These are phyloP conservation scores for Tylopilus balloui DNA, from an alignment of 768 basidiomycete species.

Conservation along the genomic window DNA sequence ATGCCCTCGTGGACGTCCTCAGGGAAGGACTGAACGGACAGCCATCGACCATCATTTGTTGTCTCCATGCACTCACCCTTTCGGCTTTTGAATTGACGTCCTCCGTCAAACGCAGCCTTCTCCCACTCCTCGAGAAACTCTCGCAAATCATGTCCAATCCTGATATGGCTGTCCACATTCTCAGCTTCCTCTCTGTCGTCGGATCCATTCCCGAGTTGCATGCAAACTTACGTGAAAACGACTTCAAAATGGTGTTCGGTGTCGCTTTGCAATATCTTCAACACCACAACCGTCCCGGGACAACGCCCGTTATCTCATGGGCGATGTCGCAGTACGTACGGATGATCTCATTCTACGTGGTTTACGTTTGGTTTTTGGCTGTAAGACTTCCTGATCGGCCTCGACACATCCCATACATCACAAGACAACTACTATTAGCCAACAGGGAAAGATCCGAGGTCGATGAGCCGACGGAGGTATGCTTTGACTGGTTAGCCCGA, in stretches of 20 bases:
- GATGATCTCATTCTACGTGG: slow-evolving; percentile 81
- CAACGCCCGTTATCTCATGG: slow-evolving; percentile 65
- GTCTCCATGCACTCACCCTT: slow-evolving; percentile 84
- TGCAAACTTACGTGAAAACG: slow-evolving; percentile 84
- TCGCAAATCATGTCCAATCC: slow-evolving; percentile 93
- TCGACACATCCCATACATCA: slow-evolving; percentile 79
- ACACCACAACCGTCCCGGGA: slow-evolving; percentile 70
- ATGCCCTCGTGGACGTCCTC: slow-evolving; percentile 70
- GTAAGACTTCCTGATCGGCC: slow-evolving; percentile 78
- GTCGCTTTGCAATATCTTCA: slow-evolving; percentile 93
- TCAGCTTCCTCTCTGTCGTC: slow-evolving; percentile 84
- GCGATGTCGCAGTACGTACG: slow-evolving; percentile 89
- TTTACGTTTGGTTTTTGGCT: slow-evolving; percentile 94
- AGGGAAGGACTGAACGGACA: slow-evolving; percentile 65
- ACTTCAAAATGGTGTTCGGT: slow-evolving; percentile 92
- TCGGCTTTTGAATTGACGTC: slow-evolving; percentile 82
- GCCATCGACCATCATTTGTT: slow-evolving; percentile 77
- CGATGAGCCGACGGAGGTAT: slow-evolving; percentile 92
- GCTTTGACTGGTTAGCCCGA: slow-evolving; percentile 95
- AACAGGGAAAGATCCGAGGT: slow-evolving; percentile 69
- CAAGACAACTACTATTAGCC: slow-evolving; percentile 78
- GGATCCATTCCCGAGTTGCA: slow-evolving; percentile 77
- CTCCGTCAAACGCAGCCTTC: slow-evolving; percentile 74
- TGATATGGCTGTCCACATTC: slow-evolving; percentile 92
- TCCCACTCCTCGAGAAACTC: slow-evolving; percentile 79